phyloP scores from a whole-genome alignment of 352 stramenopile genomes.

The Phytophthora palmivora region DNA sequence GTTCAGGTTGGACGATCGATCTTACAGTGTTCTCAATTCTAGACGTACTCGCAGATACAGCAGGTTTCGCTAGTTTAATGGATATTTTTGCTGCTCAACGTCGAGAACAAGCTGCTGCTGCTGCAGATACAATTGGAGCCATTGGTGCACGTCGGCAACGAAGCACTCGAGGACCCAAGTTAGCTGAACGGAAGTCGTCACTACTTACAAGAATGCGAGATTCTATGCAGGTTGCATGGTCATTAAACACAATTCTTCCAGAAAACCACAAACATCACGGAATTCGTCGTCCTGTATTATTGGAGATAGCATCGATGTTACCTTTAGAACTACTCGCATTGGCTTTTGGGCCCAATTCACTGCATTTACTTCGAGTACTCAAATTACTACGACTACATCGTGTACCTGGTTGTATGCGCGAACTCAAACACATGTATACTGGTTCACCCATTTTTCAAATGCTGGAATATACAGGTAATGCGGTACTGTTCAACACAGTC shows the following conservation, averaged over 20 bases:
- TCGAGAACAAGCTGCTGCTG: slow-evolving; percentile 48
- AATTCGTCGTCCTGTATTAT: slow-evolving; percentile 46
- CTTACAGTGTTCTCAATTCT: slow-evolving; percentile 57
- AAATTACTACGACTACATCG: slow-evolving; percentile 71
- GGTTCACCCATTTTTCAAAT: slow-evolving; percentile 48
- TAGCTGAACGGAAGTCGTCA: slow-evolving; percentile 8
- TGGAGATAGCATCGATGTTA: slow-evolving; percentile 57
- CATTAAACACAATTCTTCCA: slow-evolving; percentile 71
- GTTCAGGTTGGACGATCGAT: slow-evolving; percentile 45
- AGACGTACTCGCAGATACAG: slow-evolving; percentile 60
- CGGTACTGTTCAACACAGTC: slow-evolving; percentile 59
- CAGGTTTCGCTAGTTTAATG: slow-evolving; percentile 48
- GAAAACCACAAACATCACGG: slow-evolving; percentile 28
- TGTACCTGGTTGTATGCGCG: slow-evolving; percentile 45
- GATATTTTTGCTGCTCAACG: slow-evolving; percentile 59
- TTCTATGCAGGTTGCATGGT: slow-evolving; percentile 58
- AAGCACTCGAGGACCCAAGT: slow-evolving; percentile 9
- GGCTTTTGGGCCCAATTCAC: slow-evolving; percentile 49
- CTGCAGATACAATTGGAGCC: slow-evolving; percentile 23
- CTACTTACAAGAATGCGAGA: slow-evolving; percentile 37
- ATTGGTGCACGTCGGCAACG: slow-evolving; percentile 26
- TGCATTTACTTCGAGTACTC: slow-evolving; percentile 61
- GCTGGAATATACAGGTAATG: slow-evolving; percentile 65
- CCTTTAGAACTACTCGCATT: slow-evolving; percentile 60
- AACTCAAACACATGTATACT: slow-evolving; percentile 59